Percentiles rank a stretch among this genome's conserved stretches.
phyloP scores from a whole-genome alignment of 331 rosid genomes.

The Prunus yedoensis region DNA sequence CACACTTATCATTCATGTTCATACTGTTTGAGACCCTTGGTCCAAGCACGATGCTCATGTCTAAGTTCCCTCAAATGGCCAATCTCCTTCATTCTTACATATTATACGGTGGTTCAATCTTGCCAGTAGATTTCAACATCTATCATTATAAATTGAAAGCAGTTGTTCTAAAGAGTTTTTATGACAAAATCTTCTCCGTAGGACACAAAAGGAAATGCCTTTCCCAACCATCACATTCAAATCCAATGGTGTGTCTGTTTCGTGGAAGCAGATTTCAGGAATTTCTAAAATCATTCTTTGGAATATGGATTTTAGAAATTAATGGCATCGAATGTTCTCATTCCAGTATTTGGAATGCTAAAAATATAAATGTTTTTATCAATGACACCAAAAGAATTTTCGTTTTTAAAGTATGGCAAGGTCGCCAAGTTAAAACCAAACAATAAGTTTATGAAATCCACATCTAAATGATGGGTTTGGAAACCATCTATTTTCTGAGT shows the following conservation, averaged over 20 bases:
- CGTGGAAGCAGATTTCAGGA: too few species aligned
- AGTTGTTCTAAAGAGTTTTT: too few species aligned
- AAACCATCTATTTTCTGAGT: not conserved
- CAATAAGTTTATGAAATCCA: not conserved
- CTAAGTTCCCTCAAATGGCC: not conserved
- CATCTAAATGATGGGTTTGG: not conserved
- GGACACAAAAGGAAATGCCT: too few species aligned
- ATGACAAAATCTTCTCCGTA: too few species aligned
- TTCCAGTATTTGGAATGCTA: not conserved
- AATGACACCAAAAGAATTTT: not conserved
- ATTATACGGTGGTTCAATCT: not conserved
- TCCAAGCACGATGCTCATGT: not conserved
- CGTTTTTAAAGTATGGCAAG: not conserved
- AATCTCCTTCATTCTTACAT: not conserved
- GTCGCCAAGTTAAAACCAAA: not conserved
- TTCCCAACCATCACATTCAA: too few species aligned
- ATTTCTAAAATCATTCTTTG: too few species aligned
- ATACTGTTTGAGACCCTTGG: not conserved
- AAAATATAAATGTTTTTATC: not conserved
- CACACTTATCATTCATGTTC: constrained; percentile 4
- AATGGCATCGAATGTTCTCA: not conserved
- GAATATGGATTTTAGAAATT: too few species aligned
- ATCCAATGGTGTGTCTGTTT: too few species aligned
- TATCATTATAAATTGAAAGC: not conserved
- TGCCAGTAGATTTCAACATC: not conserved